Percentiles rank a stretch among this genome's conserved stretches.
These are phyloP conservation scores for Lentinus brumalis DNA, from an alignment of 768 basidiomycete species.

Conservation along the genomic window DNA sequence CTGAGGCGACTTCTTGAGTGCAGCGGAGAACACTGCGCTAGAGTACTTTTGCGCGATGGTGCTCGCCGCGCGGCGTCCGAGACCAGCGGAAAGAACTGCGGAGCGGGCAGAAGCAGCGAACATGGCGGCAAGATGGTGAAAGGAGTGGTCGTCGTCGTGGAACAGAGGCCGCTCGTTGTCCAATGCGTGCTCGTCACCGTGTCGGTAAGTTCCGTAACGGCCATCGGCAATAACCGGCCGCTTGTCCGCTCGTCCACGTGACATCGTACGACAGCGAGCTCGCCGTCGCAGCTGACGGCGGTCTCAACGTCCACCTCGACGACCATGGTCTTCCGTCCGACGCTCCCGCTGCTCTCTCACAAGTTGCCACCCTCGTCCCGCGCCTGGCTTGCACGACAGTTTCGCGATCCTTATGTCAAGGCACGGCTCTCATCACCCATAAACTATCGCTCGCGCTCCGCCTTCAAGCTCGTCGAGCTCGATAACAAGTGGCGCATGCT, in stretches of 20 bases:
- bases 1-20: conserved; percentile 80
- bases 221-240: conserved; percentile 10
- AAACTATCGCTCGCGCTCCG: conserved; percentile 80
- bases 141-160: conserved; percentile 19
- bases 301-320: neutral
- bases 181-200: conserved; percentile 13
- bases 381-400: conserved; percentile 72
- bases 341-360: conserved; percentile 25
- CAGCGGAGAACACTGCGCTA: conserved; percentile 78
- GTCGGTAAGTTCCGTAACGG: conserved; percentile 11
- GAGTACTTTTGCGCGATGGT: conserved; percentile 83
- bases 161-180: conserved; percentile 10
- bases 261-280: too few relatives aligned
- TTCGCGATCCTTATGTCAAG: conserved; percentile 70
- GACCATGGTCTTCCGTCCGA: conserved; percentile 40
- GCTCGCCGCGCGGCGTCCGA: conserved; percentile 74
- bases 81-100: conserved; percentile 44
- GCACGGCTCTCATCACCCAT: conserved; percentile 45
- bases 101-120: conserved; percentile 56
- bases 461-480: conserved; percentile 90
- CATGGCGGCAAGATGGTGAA: conserved; percentile 43
- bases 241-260: too few relatives aligned
- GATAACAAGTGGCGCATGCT: conserved; percentile 60
- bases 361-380: conserved; percentile 46
- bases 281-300: neutral